Conservation (phyloP, 176 grass and related monocot species). For the Tuctoria greenei region DNA sequence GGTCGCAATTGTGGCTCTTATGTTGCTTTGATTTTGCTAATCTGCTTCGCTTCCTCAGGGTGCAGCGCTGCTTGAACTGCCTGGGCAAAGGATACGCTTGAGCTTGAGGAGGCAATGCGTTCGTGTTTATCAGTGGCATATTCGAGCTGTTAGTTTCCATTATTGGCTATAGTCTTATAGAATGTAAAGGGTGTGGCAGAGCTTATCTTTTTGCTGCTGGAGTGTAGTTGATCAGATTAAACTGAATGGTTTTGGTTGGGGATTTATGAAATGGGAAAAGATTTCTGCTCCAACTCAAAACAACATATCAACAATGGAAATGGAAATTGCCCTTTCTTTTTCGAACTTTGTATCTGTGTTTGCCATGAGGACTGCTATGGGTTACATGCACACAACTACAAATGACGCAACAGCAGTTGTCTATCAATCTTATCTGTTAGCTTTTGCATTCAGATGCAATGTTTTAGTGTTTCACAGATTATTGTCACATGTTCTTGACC, state of each 20-base stretch:
- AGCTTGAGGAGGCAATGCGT: slow-evolving; percentile 23
- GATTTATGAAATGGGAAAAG: background rate
- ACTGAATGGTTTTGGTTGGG: background rate
- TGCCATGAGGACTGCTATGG: too few relatives aligned
- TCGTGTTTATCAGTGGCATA: background rate
- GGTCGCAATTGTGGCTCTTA: too few relatives aligned
- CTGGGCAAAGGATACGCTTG: slow-evolving; percentile 71
- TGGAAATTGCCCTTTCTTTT: background rate
- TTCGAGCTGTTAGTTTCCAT: background rate
- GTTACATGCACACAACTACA: background rate
- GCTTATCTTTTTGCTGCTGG: slow-evolving; percentile 6
- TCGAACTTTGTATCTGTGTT: background rate
- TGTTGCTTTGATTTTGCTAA: slow-evolving; percentile 7
- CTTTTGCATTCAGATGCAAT: background rate
- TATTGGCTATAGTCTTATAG: background rate
- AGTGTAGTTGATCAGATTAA: background rate
- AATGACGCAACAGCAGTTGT: background rate
- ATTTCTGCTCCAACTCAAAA: background rate
- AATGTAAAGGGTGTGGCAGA: too few relatives aligned
- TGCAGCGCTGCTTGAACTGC: slow-evolving; percentile 89
- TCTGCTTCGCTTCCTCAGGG: slow-evolving; percentile 39
- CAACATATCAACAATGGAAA: background rate
- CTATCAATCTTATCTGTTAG: background rate
- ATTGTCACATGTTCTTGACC: background rate
- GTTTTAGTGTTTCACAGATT: background rate